Evolutionary conservation across 73 alveolate species (phyloP).

Genomic region (Paramecium sexaurelia): DNA sequence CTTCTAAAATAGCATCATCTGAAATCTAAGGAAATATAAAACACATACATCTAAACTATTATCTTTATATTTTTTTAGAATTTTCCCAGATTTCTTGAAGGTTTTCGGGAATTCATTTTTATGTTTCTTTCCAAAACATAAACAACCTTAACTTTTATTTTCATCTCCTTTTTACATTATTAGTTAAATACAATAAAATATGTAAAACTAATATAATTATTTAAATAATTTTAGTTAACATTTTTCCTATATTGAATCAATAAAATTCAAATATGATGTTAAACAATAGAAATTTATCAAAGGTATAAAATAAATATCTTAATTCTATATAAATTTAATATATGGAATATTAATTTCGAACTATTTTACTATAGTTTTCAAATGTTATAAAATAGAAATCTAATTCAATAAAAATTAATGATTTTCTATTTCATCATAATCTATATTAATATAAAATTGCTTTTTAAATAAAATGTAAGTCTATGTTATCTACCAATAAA

Average conservation of each 20-base stretch:
- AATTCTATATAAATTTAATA: too few relatives aligned
- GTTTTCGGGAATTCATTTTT: background rate
- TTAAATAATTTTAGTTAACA: too few relatives aligned
- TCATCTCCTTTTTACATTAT: background rate
- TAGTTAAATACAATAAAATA: background rate
- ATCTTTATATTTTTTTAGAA: background rate
- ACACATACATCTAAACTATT: background rate
- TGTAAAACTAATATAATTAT: too few relatives aligned
- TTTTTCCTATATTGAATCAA: too few relatives aligned
- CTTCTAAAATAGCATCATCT: slow-evolving; percentile 20
- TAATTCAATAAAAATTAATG: too few relatives aligned
- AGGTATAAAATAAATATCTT: background rate
- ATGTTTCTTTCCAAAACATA: background rate
- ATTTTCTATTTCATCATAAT: too few relatives aligned
- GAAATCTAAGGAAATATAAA: background rate
- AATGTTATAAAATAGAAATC: background rate
- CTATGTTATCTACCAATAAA: too few relatives aligned
- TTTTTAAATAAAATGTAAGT: too few relatives aligned
- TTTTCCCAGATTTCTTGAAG: background rate
- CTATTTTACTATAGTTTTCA: background rate
- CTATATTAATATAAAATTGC: too few relatives aligned
- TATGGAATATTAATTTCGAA: background rate
- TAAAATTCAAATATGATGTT: too few relatives aligned
- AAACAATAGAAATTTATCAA: too few relatives aligned
- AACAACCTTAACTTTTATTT: background rate